Evolutionary conservation across 352 stramenopile genomes (phyloP), one percentile per base, ranked within the genome.

Genomic region (Globisporangium barbulae): DNA sequence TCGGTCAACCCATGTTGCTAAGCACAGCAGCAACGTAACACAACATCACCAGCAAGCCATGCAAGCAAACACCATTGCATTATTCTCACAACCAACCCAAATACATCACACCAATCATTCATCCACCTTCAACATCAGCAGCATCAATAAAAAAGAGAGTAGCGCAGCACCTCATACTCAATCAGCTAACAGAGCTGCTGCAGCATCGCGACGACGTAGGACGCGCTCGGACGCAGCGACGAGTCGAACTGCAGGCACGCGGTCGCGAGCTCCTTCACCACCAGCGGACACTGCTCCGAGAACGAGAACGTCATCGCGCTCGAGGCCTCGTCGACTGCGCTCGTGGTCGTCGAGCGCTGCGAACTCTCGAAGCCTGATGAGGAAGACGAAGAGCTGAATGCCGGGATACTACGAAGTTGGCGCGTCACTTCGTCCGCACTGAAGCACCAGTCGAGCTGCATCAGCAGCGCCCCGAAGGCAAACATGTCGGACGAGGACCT

Each of bases 181-280:
- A 13, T 61, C 31, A 41, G 5, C 35, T 49, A 70, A 50, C 25
- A 48, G 39, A 63, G 61, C 41, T 79, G 74, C 50, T 77, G 78
- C 49, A 93, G 70, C 81, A 90, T 90, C n/a, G 80, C 81, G 56
- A 79, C 74, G 48, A 91, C 82, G 60, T 93, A 90, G 60, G 79
- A 83, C 28, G 84, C 80, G 30, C 80, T 91, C 25, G 84, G 84
- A 21, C 84, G 78, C 61, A 90, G 64, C 31, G 77, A 87, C 49
- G 84, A 80, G 61, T 93, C 84, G 55, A 80, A 83, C 28, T 91
- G 79, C 22, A 93, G 68, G 63, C 83, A 93, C 19, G 77, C 82
- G 1, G 63, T 65, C 53, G 84, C 84, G 39, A 93, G 70, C 31
- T 91, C 79, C 17, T 70, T 68, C 13, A 93, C 70, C 49, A 78